phyloP scores from a whole-genome alignment of 2,329 filamentous ascomycete genomes.

The Chrysoporthe puriensis region DNA sequence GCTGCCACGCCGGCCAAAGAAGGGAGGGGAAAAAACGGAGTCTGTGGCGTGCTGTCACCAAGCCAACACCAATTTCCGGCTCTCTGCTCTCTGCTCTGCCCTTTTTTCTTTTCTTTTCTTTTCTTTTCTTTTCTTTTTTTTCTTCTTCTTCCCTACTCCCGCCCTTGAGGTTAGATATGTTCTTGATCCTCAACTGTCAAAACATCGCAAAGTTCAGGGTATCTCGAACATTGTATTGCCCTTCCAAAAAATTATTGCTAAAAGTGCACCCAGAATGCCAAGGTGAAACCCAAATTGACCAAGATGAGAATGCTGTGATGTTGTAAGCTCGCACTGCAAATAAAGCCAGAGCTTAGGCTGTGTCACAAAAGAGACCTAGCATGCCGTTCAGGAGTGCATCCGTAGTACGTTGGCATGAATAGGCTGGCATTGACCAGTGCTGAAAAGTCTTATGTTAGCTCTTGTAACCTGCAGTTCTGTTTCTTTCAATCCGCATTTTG shows the following conservation, averaged over 20 bases:
- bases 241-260: too few species aligned
- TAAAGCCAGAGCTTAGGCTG: not conserved
- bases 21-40: too few species aligned
- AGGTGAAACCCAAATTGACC: not conserved
- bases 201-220: not conserved
- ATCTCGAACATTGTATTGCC: too few species aligned
- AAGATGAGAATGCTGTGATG: not conserved
- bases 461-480: not conserved
- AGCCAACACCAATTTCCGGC: too few species aligned
- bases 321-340: too few species aligned
- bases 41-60: too few species aligned
- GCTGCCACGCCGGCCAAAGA: too few species aligned
- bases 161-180: not conserved
- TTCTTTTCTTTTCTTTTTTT: too few species aligned
- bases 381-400: not conserved
- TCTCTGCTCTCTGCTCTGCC: too few species aligned
- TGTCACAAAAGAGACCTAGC: not conserved
- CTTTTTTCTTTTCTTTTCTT: too few species aligned
- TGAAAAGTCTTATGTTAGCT: not conserved
- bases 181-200: not conserved
- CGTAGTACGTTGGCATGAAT: not conserved
- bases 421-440: not conserved
- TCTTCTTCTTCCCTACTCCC: too few species aligned
- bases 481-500: not conserved
- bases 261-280: too few species aligned